Conservation (phyloP, 768 basidiomycete species). For the Ramaria sp. region DNA sequence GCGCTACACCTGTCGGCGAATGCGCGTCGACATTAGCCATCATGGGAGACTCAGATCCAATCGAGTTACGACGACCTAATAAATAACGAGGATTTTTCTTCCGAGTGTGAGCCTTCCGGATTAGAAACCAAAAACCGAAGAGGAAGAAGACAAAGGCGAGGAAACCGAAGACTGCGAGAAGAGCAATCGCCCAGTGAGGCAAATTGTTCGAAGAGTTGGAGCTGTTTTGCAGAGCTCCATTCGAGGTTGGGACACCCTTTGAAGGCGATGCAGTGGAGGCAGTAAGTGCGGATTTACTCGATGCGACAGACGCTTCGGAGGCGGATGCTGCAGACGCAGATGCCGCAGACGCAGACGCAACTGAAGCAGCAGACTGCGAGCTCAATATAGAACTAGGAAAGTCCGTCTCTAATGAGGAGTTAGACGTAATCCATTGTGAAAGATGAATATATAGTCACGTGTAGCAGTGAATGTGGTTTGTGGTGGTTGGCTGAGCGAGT, state of each 20-base stretch:
- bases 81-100: constrained; percentile 22
- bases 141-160: constrained; percentile 65
- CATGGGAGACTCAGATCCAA: constrained; percentile 77
- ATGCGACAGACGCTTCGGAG: constrained; percentile 15
- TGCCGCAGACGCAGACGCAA: constrained; percentile 21
- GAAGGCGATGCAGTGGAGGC: constrained; percentile 18
- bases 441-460: constrained; percentile 42
- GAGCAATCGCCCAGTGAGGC: constrained; percentile 87
- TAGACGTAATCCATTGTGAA: constrained; percentile 7
- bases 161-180: constrained; percentile 79
- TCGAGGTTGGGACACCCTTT: constrained; percentile 10
- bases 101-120: constrained; percentile 54
- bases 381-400: constrained; percentile 55
- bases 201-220: constrained; percentile 31
- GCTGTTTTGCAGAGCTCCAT: constrained; percentile 37
- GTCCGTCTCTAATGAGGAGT: constrained; percentile 49
- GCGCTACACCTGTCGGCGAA: constrained; percentile 35
- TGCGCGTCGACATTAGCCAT: constrained; percentile 47
- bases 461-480: constrained; percentile 67
- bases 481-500: constrained; percentile 47
- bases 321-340: constrained; percentile 29
- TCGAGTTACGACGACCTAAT: constrained; percentile 54
- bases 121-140: constrained; percentile 59
- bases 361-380: constrained; percentile 39
- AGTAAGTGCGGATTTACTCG: constrained; percentile 12